Evolutionary conservation across 192 early-diverging fungal genomes (phyloP).

Genomic region (Geranomyces variabilis): DNA sequence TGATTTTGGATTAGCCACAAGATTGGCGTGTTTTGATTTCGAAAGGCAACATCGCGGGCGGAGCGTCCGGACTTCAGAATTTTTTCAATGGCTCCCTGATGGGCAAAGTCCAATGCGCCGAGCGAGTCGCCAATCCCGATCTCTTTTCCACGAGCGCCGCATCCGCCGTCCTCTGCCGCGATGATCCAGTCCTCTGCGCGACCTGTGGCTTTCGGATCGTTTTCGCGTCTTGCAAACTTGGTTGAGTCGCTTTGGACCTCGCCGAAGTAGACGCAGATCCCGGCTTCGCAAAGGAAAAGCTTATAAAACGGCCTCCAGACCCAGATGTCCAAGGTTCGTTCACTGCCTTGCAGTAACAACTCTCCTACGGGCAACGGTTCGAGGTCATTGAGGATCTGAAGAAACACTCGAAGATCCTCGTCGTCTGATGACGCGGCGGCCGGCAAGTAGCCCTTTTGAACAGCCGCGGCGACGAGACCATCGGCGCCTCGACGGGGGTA

Average conservation of each 20-base stretch:
- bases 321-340: constrained; percentile 13
- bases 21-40: neutral
- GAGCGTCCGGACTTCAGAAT: neutral
- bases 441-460: too few species aligned
- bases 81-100: neutral
- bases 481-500: too few species aligned
- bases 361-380: neutral
- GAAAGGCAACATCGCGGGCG: neutral
- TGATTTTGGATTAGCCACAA: constrained; percentile 1
- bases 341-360: neutral
- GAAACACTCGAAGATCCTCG: too few species aligned
- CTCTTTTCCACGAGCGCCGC: neutral
- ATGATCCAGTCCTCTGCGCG: too few species aligned
- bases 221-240: too few species aligned
- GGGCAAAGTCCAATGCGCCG: neutral
- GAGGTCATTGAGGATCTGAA: too few species aligned
- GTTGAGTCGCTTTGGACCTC: neutral
- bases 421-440: too few species aligned
- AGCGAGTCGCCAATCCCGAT: neutral
- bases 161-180: too few species aligned
- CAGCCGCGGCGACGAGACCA: too few species aligned
- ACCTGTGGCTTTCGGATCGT: too few species aligned
- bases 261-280: neutral
- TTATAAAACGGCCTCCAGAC: neutral
- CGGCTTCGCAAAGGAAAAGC: neutral